Evolutionary conservation across 2,329 filamentous ascomycete species (phyloP), one percentile per base, ranked within the genome.

Genomic region (Sarocladium kiliense): DNA sequence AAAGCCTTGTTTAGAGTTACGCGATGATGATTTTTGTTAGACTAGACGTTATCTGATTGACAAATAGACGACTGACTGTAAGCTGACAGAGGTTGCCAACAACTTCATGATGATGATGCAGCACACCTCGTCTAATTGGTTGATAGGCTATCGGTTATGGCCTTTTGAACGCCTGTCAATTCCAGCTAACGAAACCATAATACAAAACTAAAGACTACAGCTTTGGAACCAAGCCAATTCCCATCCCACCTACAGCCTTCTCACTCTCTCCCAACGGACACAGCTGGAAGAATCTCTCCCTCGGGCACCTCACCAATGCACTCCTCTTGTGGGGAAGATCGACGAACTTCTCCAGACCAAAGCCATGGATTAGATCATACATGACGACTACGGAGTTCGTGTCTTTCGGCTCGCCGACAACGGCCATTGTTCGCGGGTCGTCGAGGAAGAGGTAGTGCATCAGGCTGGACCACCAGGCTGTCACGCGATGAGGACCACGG

Each of bases 341-440:
- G 58, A 89, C 81, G 58, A 88, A 82, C 69, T 88, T 88, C 62
- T 88, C 84, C 36, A 91, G 74, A 6, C 83, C 82, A 62, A 91
- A 86, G 1, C 88, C 88, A 62, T 89, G 85, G 53, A 86, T 82
- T 54, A 89, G 80, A 62, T 92, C 88, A 67, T 91, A 91, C 58
- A 84, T 82, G 56, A 91, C 74, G 14, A 91, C 84, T 0, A 83
- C 87, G 26, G 76, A 79, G 63, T 87, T 88, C 3, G 84, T 87
- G 57, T 81, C 83, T 66, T 87, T 87, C 32, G 89, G 88, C 73
- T 93, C 89, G 58, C 86, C 86, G 7, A 85, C 79, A 9, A 84
- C 77, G 58, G 72, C 71, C 65, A 67, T 72, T 2, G 82, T 85
- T 55, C 82, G 77, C 55, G 79, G 75, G 60, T 85, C 81, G 61